These are phyloP conservation scores for Schoenoplectus tabernaemontani DNA, from an alignment of 202 grass and related monocot species.

Conservation along the genomic window DNA sequence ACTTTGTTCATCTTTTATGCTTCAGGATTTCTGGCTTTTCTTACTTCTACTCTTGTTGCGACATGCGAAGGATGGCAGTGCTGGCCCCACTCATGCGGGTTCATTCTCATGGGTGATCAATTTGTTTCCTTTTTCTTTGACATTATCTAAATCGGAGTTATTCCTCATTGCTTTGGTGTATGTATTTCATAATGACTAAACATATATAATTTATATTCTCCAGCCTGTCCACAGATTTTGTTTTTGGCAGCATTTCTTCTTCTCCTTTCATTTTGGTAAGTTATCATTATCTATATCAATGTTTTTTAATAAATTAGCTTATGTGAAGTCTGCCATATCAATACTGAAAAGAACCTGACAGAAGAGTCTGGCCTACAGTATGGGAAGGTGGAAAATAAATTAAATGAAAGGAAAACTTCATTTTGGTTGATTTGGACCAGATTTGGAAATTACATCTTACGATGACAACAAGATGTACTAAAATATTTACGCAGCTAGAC, in stretches of 20 bases:
- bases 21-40: slow-evolving; percentile 67
- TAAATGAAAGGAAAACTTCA: neutral
- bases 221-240: slow-evolving; percentile 91
- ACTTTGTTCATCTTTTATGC: slow-evolving; percentile 21
- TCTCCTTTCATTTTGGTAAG: slow-evolving; percentile 94
- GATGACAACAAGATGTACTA: neutral
- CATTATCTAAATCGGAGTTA: neutral
- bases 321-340: neutral
- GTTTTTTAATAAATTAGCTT: neutral
- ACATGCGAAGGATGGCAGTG: slow-evolving; percentile 85
- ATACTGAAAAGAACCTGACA: neutral
- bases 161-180: neutral
- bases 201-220: slow-evolving; percentile 28
- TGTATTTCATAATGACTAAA: slow-evolving; percentile 19
- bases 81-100: slow-evolving; percentile 90
- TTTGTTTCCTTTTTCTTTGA: slow-evolving; percentile 16
- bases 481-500: neutral
- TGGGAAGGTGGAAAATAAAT: neutral
- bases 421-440: neutral
- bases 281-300: slow-evolving; percentile 9
- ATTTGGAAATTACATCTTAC: neutral
- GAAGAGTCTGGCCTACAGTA: neutral
- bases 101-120: slow-evolving; percentile 85
- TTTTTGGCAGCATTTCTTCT: slow-evolving; percentile 94
- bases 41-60: slow-evolving; percentile 56